These are phyloP conservation scores for Fusarium anguioides DNA, from an alignment of 2,329 filamentous ascomycete genomes.

Conservation along the genomic window DNA sequence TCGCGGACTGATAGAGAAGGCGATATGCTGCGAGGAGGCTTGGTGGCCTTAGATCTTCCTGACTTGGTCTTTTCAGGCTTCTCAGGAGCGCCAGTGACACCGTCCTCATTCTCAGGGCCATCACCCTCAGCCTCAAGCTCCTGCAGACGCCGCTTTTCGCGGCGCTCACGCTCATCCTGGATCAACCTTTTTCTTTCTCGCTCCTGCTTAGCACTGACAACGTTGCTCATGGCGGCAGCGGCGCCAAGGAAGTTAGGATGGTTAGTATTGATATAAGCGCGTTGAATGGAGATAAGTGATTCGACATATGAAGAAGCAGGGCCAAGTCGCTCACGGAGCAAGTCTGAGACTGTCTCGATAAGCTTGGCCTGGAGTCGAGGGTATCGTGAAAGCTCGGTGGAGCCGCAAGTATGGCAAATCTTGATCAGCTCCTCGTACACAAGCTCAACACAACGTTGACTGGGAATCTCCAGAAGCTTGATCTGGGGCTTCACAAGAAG, in stretches of 20 bases:
- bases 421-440: slow-evolving; percentile 99
- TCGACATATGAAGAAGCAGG: slow-evolving; percentile 93
- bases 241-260: slow-evolving; percentile 98
- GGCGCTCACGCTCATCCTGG: slow-evolving; percentile 86
- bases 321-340: slow-evolving; percentile 90
- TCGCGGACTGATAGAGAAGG: slow-evolving; percentile 74
- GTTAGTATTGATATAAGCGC: slow-evolving; percentile 99
- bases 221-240: slow-evolving; percentile 95
- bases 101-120: slow-evolving; percentile 71
- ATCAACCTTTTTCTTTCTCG: slow-evolving; percentile 84
- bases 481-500: slow-evolving; percentile 98
- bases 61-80: slow-evolving; percentile 62
- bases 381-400: slow-evolving; percentile 90
- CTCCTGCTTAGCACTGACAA: slow-evolving; percentile 94
- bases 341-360: slow-evolving; percentile 97
- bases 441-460: slow-evolving; percentile 95
- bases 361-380: slow-evolving; percentile 94
- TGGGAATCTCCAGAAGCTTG: slow-evolving; percentile 93
- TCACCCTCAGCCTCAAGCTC: slow-evolving; percentile 85
- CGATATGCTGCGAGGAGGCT: slow-evolving; percentile 79
- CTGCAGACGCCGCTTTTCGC: slow-evolving; percentile 84
- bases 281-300: slow-evolving; percentile 95
- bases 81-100: slow-evolving; percentile 53
- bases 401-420: slow-evolving; percentile 98
- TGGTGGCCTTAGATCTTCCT: slow-evolving; percentile 48